phyloP scores from a whole-genome alignment of 2,329 filamentous ascomycete genomes.

The Monosporascus ibericus region DNA sequence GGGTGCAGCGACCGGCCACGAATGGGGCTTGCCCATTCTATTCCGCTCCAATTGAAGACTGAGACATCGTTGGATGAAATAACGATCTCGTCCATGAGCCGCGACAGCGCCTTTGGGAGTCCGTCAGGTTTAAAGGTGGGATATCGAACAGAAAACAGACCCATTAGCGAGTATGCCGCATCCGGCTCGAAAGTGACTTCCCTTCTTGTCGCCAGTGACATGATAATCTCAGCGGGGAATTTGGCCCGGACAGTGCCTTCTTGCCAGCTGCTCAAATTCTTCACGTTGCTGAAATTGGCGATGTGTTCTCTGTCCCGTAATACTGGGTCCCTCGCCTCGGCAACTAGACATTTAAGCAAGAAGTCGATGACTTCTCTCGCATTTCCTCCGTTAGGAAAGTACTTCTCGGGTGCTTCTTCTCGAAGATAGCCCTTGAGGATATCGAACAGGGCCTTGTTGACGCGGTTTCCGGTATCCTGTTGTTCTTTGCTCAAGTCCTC shows the following conservation, averaged over 20 bases:
- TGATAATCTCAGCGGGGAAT: slow-evolving; percentile 19
- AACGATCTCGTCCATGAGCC: slow-evolving; percentile 25
- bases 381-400: slow-evolving; percentile 7
- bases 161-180: slow-evolving; percentile 27
- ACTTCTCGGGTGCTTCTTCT: slow-evolving; percentile 1
- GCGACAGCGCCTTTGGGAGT: slow-evolving; percentile 22
- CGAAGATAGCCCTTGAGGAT: slow-evolving; percentile 1
- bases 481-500: too few species aligned
- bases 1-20: slow-evolving; percentile 26
- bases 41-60: slow-evolving; percentile 29
- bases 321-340: slow-evolving; percentile 13
- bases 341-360: slow-evolving; percentile 16
- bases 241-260: slow-evolving; percentile 14
- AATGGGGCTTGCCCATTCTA: slow-evolving; percentile 24
- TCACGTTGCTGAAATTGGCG: slow-evolving; percentile 19
- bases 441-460: slow-evolving; percentile 4
- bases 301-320: slow-evolving; percentile 16
- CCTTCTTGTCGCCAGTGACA: slow-evolving; percentile 19
- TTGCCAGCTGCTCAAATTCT: slow-evolving; percentile 14
- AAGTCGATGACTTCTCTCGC: slow-evolving; percentile 16
- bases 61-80: slow-evolving; percentile 26
- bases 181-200: slow-evolving; percentile 21
- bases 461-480: too few species aligned
- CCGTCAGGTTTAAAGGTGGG: slow-evolving; percentile 26
- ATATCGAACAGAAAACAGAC: slow-evolving; percentile 25